Base-by-base conservation (phyloP, 768 basidiomycete species). In the Mycena maculata region DNA sequence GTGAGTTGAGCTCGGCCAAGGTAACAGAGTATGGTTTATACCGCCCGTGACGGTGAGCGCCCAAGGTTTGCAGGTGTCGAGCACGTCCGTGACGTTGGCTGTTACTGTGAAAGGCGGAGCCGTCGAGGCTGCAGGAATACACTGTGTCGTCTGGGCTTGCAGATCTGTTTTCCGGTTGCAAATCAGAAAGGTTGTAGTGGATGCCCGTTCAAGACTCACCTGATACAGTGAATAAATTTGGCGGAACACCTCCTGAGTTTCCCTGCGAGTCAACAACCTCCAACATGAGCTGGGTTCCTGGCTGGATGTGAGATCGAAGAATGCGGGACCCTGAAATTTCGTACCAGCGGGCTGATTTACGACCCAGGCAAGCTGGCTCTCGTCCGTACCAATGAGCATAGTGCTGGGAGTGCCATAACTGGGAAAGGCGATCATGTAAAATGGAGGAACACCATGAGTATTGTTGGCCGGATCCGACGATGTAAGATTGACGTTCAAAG, bases 31-130 rank as follows among this genome's bases (percentile, higher is more conserved):
- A 84, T 1, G 84, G 86, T 39, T 77, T 2, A 70, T 72, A 13
- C 82, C 83, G 28, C 82, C 84, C 6, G 67, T 76, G 58, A 84
- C 75, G 10, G 73, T 76, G 16, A 83, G 63, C 3, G 81, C 79
- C 83, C 83, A 83, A 7, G 78, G 77, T 33, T 81, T 71, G 60
- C 84, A 86, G 13, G 83, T 81, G n/a, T 70, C 64, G 4, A 85
- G 49, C 1, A 72, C 68, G 11, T 60, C 70, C 9, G 81, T 79
- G 28, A 79, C 73, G 65, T 82, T 83, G 20, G 79, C 71, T 6
- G 74, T 62, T 23, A 85, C 73, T 1, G 74, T 80, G 58, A 83
- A 80, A 20, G 76, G 56, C 6, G 75, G 70, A 4, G 69, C 42
- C 10, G 68, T 68, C 11, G 66, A 49, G 30, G 73, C 52, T 47